Evolutionary conservation across 2,329 filamentous ascomycete genomes (phyloP).

Genomic region (Neofusicoccum kwambonambiense): DNA sequence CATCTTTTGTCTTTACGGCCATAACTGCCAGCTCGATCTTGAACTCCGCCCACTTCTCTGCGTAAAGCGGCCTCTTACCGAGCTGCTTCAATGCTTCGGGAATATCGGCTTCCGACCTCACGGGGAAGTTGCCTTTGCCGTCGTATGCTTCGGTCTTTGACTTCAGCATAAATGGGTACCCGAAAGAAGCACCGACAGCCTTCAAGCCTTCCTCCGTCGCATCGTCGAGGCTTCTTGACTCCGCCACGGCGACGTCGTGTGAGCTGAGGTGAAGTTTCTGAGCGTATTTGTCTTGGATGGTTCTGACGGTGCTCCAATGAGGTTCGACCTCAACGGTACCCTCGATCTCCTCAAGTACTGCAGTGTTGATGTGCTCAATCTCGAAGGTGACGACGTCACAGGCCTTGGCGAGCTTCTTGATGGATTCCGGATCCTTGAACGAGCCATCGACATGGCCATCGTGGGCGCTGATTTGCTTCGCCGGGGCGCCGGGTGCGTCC

Average conservation of each 20-base stretch:
- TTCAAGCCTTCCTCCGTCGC: constrained; percentile 61
- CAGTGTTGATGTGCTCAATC: constrained; percentile 93
- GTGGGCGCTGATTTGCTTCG: constrained; percentile 81
- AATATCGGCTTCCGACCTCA: constrained; percentile 60
- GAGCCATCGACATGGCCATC: constrained; percentile 76
- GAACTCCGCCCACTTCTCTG: constrained; percentile 87
- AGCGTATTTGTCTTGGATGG: constrained; percentile 89
- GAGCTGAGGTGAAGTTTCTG: constrained; percentile 79
- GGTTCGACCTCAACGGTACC: constrained; percentile 68
- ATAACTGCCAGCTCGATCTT: constrained; percentile 87
- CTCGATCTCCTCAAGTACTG: constrained; percentile 79
- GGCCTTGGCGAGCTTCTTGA: constrained; percentile 71
- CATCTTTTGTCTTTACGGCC: constrained; percentile 84
- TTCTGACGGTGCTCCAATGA: constrained; percentile 79
- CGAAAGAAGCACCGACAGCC: constrained; percentile 63
- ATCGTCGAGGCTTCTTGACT: constrained; percentile 65
- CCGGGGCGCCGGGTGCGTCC: constrained; percentile 73
- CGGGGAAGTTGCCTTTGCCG: constrained; percentile 72
- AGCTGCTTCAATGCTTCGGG: constrained; percentile 68
- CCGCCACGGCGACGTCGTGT: constrained; percentile 69
- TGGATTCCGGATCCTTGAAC: constrained; percentile 78
- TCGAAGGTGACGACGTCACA: constrained; percentile 88
- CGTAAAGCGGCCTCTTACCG: constrained; percentile 69
- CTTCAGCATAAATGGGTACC: constrained; percentile 91
- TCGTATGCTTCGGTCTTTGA: constrained; percentile 88